A percentile compares a stretch with the other conserved stretches of the same genome.
Evolutionary conservation across 2,329 filamentous ascomycete species (phyloP).

Genomic region (Pestalotiopsis sp.): DNA sequence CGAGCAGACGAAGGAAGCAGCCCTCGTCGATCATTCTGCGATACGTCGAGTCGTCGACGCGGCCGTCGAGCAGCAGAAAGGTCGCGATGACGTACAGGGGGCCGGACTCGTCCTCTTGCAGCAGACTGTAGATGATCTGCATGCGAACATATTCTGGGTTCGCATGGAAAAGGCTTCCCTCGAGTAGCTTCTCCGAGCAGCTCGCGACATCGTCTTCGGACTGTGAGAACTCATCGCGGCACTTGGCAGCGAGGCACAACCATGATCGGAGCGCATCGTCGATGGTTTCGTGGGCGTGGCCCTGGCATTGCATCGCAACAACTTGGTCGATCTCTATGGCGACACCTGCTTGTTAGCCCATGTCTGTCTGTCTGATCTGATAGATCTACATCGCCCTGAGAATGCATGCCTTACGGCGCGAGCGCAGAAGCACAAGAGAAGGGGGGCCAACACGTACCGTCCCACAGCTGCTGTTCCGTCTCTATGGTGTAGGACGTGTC

Average conservation of each 20-base stretch:
- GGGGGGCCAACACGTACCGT: constrained; percentile 59
- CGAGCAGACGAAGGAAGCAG: constrained; percentile 80
- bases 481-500: constrained; percentile 72
- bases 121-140: constrained; percentile 88
- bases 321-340: constrained; percentile 49
- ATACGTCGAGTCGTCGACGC: constrained; percentile 75
- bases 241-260: constrained; percentile 75
- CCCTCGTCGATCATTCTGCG: constrained; percentile 86
- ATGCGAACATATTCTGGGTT: constrained; percentile 87
- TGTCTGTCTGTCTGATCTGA: background rate
- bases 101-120: constrained; percentile 83
- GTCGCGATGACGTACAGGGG: constrained; percentile 82
- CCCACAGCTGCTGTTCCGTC: constrained; percentile 87
- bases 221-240: constrained; percentile 74
- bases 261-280: constrained; percentile 87
- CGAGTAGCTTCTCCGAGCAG: constrained; percentile 79
- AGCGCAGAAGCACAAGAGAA: background rate
- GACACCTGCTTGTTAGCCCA: background rate
- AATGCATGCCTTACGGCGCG: background rate
- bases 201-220: constrained; percentile 78
- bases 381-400: too few relatives aligned
- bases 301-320: constrained; percentile 45
- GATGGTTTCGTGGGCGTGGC: constrained; percentile 59
- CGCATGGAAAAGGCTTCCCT: constrained; percentile 71
- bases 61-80: constrained; percentile 86